These are phyloP conservation scores for Houttuynia cordata DNA, from an alignment of 164 flowering plant genomes.

Conservation along the genomic window DNA sequence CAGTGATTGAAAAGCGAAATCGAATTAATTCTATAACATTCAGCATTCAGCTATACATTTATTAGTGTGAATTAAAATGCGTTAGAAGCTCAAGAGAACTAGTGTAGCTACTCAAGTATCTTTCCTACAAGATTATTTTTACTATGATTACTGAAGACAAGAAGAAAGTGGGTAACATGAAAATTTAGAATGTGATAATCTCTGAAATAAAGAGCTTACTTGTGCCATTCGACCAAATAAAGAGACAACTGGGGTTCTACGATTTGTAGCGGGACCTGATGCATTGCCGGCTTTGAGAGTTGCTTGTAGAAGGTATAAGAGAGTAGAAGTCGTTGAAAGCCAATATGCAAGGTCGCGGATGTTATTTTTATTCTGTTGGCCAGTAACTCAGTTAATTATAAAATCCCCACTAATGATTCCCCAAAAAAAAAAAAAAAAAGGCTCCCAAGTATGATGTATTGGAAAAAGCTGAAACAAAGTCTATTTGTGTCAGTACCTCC, in stretches of 20 bases:
- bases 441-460: not conserved
- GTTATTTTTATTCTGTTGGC: conserved; percentile 35
- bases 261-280: conserved; percentile 19
- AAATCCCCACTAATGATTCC: too few species aligned
- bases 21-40: too few species aligned
- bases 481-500: conserved; percentile 14
- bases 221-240: conserved; percentile 72
- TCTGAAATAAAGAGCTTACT: conserved; percentile 24
- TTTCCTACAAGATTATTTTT: too few species aligned
- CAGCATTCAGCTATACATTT: too few species aligned
- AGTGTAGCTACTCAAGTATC: not conserved
- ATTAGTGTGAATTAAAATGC: not conserved
- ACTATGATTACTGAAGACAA: too few species aligned
- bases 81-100: not conserved
- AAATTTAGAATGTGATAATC: not conserved
- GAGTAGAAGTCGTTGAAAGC: conserved; percentile 74
- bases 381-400: not conserved
- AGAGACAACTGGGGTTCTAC: conserved; percentile 32
- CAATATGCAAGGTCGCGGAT: conserved; percentile 49
- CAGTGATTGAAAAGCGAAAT: too few species aligned
- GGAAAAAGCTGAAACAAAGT: not conserved
- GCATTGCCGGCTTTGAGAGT: conserved; percentile 56
- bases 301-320: conserved; percentile 56
- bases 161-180: too few species aligned
- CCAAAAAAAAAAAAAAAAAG: too few species aligned